Evolutionary conservation across 495 filamentous ascomycete species (phyloP), one percentile per base, ranked within the genome.

Genomic region (Penicillium bialowiezense): DNA sequence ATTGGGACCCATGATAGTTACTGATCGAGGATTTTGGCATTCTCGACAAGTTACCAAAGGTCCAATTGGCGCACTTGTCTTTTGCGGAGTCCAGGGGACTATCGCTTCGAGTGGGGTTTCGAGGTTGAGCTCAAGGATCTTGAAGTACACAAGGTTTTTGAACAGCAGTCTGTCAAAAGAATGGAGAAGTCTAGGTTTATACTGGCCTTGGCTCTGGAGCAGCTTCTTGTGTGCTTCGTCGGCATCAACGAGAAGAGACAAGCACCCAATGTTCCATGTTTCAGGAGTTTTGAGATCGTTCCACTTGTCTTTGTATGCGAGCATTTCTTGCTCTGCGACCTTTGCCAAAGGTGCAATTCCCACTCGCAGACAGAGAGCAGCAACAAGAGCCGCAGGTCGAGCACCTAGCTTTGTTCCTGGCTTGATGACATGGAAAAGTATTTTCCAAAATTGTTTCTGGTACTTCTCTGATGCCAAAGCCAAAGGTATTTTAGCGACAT

Each of bases 41-140:
- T 24, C 49, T 36, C 59, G 65, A 52, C 74, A 77, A n/a, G 54
- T 50, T 3, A 57, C 60, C 10, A 67, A 33, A 1, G 70, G 73
- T 6, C 74, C 71, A 5, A 75, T 40, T 2, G 62, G 38, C 0
- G 58, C 57, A 24, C 47, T 58, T 20, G 59, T 62, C 60, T 74
- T 75, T 10, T 68, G 41, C 3, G 74, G 74, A 5, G 57, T 67
- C 71, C 70, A 77, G 3, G 69, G 59, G n/a, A 71, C 40, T 8
- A 44, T 47, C 2, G 67, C 68, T 5, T 50, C 56, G 3, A 74
- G 54, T 0, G 58, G 54, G 3, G 67, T 72, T 29, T 62, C 54
- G 10, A 78, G 58, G 40, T 76, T 76, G 23, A 67, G 48, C 57
- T 76, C 71, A 6, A 76, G 60, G 39, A 75, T 62, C 55, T 70